Base-by-base conservation (phyloP, 169 alveolate genomes). In the Plasmodium cynomolgi region DNA sequence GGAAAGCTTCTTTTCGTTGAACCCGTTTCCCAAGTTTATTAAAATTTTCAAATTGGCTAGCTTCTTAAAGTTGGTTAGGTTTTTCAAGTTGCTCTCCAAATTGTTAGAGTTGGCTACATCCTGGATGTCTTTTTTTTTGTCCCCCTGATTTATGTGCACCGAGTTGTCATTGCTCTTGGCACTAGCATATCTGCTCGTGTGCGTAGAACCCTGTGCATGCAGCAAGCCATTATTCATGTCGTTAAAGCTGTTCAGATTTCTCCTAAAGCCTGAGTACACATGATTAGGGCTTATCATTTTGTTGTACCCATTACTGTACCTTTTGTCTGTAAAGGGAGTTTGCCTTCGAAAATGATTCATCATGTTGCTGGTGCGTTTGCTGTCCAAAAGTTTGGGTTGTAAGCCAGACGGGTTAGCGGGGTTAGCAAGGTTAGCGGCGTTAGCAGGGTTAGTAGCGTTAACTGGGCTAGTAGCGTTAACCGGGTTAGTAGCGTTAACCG, bases 231-330 rank as follows among this genome's bases (percentile, higher is more conserved):
- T 84, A 74, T 44, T 84, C 62, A 50, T 75, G 41, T 77, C 44
- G 29, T 47, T 74, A 17, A 17, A 26, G 33, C 58, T 33, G 37
- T 85, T 44, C 13, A 73, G 13, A 75, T 85, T 85, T 85, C 93
- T 85, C 81, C 29, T 74, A 29, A 85, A 85, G 3, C 85, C 93
- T 41, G 56, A 29, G 39, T 74, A 85, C 34, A 33, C 20, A 62
- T n/a, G n/a, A n/a, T 75, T 84, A 11, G 58, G 58, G 11, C 29
- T 47, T 20, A 77, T 17, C 44, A 75, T 54, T n/a, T 56, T 85
- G 20, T 33, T 41, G 62, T 85, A 75, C n/a, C 74, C 68, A 54
- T 11, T 75, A 29, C 85, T 75, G 77, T 85, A 85, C 23, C 93
- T 31, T 50, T 75, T 85, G n/a, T 74, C 20, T 13, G 62, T 84